phyloP scores from a whole-genome alignment of 257 asterid genomes.

The Phtheirospermum japonicum region DNA sequence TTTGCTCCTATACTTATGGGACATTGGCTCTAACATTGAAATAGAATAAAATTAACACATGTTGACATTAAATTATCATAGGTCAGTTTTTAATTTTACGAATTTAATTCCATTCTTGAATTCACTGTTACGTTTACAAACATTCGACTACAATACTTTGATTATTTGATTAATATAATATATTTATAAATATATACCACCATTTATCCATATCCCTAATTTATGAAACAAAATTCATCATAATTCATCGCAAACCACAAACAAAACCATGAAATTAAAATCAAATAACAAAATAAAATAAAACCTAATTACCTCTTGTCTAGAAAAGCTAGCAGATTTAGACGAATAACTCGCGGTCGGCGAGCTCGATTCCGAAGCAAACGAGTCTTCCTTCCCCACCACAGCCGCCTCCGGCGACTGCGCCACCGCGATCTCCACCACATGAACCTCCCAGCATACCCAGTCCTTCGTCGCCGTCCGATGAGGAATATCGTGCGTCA shows the following conservation, averaged over 20 bases:
- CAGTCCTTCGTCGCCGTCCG: slow-evolving; percentile 80
- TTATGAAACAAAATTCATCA: neutral
- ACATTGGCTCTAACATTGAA: too few species aligned
- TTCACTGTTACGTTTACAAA: neutral
- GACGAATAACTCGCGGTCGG: slow-evolving; percentile 54
- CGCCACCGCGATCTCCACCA: slow-evolving; percentile 50
- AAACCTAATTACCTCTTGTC: slow-evolving; percentile 54
- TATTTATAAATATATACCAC: neutral
- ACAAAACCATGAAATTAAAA: too few species aligned
- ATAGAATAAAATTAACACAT: neutral
- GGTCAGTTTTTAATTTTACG: neutral
- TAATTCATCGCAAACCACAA: neutral
- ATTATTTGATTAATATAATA: too few species aligned
- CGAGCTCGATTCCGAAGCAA: slow-evolving; percentile 57
- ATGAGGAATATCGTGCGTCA: slow-evolving; percentile 89
- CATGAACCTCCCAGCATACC: slow-evolving; percentile 81
- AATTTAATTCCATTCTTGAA: neutral
- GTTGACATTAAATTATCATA: too few species aligned
- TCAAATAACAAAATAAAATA: neutral
- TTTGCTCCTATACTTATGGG: slow-evolving; percentile 1
- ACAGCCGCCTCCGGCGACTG: slow-evolving; percentile 33
- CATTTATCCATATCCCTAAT: neutral
- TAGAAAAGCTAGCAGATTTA: slow-evolving; percentile 54
- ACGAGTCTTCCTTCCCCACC: slow-evolving; percentile 42
- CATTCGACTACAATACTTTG: neutral